phyloP scores from a whole-genome alignment of 768 basidiomycete species.

The Trametes cubensis region DNA sequence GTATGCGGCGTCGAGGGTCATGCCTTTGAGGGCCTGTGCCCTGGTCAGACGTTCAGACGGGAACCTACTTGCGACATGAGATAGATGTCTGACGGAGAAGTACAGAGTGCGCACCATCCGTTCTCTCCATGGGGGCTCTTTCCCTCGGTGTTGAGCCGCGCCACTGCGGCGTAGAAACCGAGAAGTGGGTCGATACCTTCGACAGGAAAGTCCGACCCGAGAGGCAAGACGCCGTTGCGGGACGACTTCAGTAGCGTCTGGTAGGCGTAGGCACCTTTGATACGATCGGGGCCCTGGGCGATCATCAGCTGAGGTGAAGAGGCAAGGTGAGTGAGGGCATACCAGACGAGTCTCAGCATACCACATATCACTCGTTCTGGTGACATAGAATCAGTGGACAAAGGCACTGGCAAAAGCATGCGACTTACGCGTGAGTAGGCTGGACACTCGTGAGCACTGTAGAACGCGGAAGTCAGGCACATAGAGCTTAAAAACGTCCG shows the following conservation, averaged over 20 bases:
- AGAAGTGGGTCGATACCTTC: constrained; percentile 88
- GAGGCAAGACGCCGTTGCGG: constrained; percentile 58
- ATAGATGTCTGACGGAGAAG: neutral
- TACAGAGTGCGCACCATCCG: constrained; percentile 71
- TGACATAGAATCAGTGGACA: neutral
- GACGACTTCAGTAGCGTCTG: constrained; percentile 70
- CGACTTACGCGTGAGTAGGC: constrained; percentile 84
- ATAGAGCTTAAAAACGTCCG: too few relatives aligned
- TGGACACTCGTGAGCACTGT: constrained; percentile 94
- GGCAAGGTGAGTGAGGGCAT: constrained; percentile 20
- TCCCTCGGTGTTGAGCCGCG: constrained; percentile 69
- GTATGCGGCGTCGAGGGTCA: constrained; percentile 89
- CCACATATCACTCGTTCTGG: constrained; percentile 86
- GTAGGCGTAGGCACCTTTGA: constrained; percentile 91
- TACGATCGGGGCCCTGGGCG: constrained; percentile 72
- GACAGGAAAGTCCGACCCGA: constrained; percentile 95
- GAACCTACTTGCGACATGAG: constrained; percentile 53
- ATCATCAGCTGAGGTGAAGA: neutral
- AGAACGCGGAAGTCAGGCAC: too few relatives aligned
- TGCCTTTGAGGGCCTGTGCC: constrained; percentile 82
- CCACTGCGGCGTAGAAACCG: constrained; percentile 88
- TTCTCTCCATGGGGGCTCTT: constrained; percentile 78
- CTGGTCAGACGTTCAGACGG: constrained; percentile 75
- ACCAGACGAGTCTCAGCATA: constrained; percentile 87
- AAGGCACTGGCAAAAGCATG: neutral